Conservation (phyloP, 306 rosid genomes). For the Cicer yamashitae region DNA sequence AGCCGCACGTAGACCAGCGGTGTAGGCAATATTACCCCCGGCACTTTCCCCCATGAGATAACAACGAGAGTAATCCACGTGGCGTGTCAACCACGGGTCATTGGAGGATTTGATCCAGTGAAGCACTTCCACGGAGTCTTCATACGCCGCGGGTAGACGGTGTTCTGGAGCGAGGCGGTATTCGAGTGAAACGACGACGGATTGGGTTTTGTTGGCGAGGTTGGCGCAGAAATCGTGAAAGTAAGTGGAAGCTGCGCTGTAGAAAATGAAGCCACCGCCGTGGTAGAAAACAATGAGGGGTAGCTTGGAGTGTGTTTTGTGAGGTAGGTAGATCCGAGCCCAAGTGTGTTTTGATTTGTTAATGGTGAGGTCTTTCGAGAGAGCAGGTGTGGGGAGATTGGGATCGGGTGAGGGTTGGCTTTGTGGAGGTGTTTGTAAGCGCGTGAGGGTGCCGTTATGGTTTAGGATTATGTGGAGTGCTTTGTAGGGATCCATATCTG, state of each 20-base stretch:
- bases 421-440: slow-evolving; percentile 39
- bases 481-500: slow-evolving; percentile 53
- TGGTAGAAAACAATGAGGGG: slow-evolving; percentile 59
- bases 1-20: slow-evolving; percentile 56
- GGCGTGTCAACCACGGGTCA: slow-evolving; percentile 53
- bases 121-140: slow-evolving; percentile 58
- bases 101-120: slow-evolving; percentile 52
- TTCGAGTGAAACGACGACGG: slow-evolving; percentile 56
- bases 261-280: slow-evolving; percentile 62
- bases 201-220: slow-evolving; percentile 38
- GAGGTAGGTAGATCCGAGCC: slow-evolving; percentile 58
- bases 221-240: slow-evolving; percentile 48
- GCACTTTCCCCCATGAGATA: slow-evolving; percentile 67
- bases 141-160: slow-evolving; percentile 57
- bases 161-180: slow-evolving; percentile 69
- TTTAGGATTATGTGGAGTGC: slow-evolving; percentile 49
- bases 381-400: slow-evolving; percentile 37
- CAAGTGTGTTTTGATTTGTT: slow-evolving; percentile 53
- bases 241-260: slow-evolving; percentile 49
- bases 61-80: slow-evolving; percentile 55
- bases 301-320: slow-evolving; percentile 35
- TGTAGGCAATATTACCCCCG: slow-evolving; percentile 62
- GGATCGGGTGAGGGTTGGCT: slow-evolving; percentile 53
- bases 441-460: slow-evolving; percentile 58
- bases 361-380: slow-evolving; percentile 57